phyloP scores from a whole-genome alignment of 192 early-diverging fungal species.

The Dispira parvispora region DNA sequence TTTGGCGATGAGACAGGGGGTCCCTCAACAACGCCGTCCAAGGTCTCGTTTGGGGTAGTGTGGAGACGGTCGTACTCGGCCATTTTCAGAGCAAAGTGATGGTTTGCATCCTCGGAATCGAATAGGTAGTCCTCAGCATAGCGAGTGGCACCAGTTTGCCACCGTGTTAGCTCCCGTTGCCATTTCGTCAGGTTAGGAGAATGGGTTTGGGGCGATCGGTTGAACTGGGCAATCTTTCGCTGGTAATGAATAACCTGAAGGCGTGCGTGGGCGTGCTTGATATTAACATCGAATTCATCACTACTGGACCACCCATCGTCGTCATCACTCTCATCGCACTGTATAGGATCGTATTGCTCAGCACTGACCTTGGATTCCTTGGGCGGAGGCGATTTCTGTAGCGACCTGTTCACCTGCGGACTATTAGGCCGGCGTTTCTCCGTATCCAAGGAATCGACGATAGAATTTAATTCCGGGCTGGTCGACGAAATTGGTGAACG shows the following conservation, averaged over 20 bases:
- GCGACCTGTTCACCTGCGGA: neutral
- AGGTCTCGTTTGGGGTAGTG: neutral
- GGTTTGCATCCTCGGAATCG: neutral
- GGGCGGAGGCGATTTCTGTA: neutral
- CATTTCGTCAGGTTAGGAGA: neutral
- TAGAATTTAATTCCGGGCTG: neutral
- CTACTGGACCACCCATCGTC: neutral
- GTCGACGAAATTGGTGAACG: neutral
- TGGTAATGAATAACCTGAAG: neutral
- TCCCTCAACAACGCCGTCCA: neutral
- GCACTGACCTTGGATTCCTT: too few species aligned
- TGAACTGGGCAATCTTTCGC: neutral
- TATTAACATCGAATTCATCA: neutral
- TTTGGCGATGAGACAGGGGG: neutral
- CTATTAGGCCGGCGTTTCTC: neutral
- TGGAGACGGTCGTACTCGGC: neutral
- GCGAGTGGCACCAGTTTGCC: neutral
- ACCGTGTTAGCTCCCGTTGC: neutral
- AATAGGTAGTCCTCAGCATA: neutral
- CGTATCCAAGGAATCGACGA: neutral
- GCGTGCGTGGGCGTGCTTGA: conserved; percentile 1
- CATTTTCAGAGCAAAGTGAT: neutral
- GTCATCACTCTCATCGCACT: neutral
- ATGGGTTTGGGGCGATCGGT: neutral
- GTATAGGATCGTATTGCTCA: neutral